These are phyloP conservation scores for Ophiostoma angusticollis DNA, from an alignment of 2,329 filamentous ascomycete species.

Conservation along the genomic window DNA sequence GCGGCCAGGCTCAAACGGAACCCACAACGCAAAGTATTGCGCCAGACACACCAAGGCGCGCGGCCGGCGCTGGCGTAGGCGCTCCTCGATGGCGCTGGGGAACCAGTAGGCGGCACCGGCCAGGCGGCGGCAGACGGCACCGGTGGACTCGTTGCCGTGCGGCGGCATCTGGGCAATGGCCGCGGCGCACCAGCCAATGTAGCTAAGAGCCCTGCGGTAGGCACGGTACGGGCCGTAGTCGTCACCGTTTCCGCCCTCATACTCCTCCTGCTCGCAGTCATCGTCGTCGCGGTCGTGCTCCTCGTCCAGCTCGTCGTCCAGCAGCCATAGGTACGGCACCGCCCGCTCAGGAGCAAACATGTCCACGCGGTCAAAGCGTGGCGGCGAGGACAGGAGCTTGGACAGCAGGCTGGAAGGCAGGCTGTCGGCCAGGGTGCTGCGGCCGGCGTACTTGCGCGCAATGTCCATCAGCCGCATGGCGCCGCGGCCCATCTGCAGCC, in stretches of 20 bases:
- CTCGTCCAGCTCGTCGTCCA: conserved; percentile 17
- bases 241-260: conserved; percentile 8
- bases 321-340: conserved; percentile 21
- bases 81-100: conserved; percentile 22
- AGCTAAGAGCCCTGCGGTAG: conserved; percentile 23
- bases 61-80: conserved; percentile 23
- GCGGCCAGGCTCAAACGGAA: conserved; percentile 18
- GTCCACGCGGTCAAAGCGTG: conserved; percentile 20
- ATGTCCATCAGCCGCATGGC: conserved; percentile 22
- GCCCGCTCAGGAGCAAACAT: conserved; percentile 21
- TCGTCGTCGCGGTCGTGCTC: conserved; percentile 9
- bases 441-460: conserved; percentile 10
- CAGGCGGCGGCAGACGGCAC: conserved; percentile 22
- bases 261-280: conserved; percentile 19
- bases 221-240: conserved; percentile 4
- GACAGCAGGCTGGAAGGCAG: conserved; percentile 2
- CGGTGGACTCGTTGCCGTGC: conserved; percentile 19
- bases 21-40: conserved; percentile 26
- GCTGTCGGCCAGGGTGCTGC: no score
- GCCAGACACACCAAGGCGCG: conserved; percentile 26
- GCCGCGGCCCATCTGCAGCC: conserved; percentile 20
- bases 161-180: conserved; percentile 19
- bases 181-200: conserved; percentile 21
- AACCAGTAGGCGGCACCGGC: conserved; percentile 25
- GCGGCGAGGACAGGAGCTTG: conserved; percentile 17